A percentile compares a stretch with the other conserved stretches of the same genome.
These are phyloP conservation scores for Viola odorata DNA, from an alignment of 345 rosid genomes.

Conservation along the genomic window DNA sequence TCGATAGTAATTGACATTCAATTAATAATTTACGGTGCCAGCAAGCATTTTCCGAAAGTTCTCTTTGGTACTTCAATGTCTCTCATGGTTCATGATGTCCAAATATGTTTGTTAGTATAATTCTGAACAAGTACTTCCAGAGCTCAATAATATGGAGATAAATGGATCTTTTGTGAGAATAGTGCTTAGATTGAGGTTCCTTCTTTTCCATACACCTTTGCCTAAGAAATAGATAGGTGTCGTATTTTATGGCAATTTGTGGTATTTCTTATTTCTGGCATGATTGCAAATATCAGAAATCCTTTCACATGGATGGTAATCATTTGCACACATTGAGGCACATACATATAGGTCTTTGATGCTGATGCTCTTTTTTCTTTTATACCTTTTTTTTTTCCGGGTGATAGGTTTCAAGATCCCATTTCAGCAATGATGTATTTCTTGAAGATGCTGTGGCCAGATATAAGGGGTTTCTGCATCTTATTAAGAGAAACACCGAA, in stretches of 20 bases:
- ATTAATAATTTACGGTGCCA: too few relatives aligned
- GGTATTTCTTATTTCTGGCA: background rate
- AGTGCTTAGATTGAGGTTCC: background rate
- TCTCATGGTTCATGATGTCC: too few relatives aligned
- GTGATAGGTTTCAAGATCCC: slow-evolving; percentile 65
- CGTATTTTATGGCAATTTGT: too few relatives aligned
- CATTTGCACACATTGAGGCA: too few relatives aligned
- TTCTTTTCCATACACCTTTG: background rate
- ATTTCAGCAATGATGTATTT: slow-evolving; percentile 55
- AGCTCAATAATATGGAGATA: background rate
- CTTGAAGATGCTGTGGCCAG: slow-evolving; percentile 78
- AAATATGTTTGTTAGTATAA: background rate
- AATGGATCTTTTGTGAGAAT: background rate
- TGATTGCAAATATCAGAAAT: too few relatives aligned
- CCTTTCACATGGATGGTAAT: too few relatives aligned
- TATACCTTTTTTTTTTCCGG: slow-evolving; percentile 2
- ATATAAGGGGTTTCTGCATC: slow-evolving; percentile 80
- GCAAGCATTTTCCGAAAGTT: background rate
- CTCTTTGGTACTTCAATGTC: background rate
- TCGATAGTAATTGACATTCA: too few relatives aligned
- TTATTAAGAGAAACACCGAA: slow-evolving; percentile 73
- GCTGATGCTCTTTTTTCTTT: background rate
- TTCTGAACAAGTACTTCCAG: background rate
- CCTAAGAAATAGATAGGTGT: background rate
- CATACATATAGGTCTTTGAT: too few relatives aligned